phyloP scores from a whole-genome alignment of 495 filamentous ascomycete genomes.

The Daldinia loculata region DNA sequence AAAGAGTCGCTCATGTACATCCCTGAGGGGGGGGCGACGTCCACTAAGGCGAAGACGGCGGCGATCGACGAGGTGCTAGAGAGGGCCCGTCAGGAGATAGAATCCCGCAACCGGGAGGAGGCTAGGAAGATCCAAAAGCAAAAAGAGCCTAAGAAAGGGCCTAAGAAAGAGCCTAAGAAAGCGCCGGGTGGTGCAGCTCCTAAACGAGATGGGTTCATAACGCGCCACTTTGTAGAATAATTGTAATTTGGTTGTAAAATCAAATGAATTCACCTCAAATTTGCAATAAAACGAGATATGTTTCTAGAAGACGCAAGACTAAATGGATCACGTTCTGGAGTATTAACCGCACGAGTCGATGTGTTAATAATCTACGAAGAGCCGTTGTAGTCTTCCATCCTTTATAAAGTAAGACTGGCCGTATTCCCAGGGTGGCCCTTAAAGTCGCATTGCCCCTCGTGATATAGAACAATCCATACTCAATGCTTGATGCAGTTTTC shows the following conservation, averaged over 20 bases:
- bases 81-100: neutral
- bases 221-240: neutral
- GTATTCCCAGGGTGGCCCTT: too few relatives aligned
- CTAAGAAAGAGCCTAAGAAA: neutral
- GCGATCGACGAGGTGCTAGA: conserved; percentile 34
- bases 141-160: neutral
- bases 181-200: too few relatives aligned
- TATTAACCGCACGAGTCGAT: too few relatives aligned
- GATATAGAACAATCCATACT: too few relatives aligned
- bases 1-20: neutral
- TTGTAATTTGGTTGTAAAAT: neutral
- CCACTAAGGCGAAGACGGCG: conserved; percentile 25
- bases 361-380: too few relatives aligned
- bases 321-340: too few relatives aligned
- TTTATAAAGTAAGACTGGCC: too few relatives aligned
- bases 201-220: neutral
- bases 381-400: too few relatives aligned
- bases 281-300: too few relatives aligned
- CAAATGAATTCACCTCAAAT: neutral
- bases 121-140: neutral
- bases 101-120: neutral
- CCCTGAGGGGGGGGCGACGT: neutral
- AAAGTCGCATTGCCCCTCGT: too few relatives aligned
- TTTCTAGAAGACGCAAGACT: too few relatives aligned
- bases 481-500: too few relatives aligned